Evolutionary conservation across 768 basidiomycete genomes (phyloP), one percentile per base, ranked within the genome.

Genomic region (Xanthoconium purpureum): DNA sequence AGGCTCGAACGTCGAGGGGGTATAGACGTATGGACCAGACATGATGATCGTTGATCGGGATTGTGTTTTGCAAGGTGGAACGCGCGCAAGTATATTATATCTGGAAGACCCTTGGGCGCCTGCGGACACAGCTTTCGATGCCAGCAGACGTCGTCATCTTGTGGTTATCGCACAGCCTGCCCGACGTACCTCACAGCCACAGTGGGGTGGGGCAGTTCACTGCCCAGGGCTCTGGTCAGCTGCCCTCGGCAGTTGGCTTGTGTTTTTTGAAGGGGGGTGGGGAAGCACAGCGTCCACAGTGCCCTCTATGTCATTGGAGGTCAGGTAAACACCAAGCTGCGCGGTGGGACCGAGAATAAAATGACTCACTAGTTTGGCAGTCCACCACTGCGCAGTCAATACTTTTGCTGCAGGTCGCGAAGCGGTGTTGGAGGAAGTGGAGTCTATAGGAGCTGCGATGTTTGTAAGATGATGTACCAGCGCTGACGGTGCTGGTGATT

Each of bases 1-100:
- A 24, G 72, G 66, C 53, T 68, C 64, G 55, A 70, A 75, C n/a
- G 72, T 52, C 7, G 64, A 24, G 3, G 79, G 78, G 2, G 69
- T 73, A 50, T 78, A 82, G 40, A 78, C 63, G 62, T 72, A 82
- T 54, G 80, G 78, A 29, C 50, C 66, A 49, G 77, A 72, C 76
- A 77, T 77, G 61, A 46, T 50, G 56, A 9, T 58, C 11, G 49
- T n/a, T 47, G 51, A 47, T 49, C n/a, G 24, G 38, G 17, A 20
- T 44, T 38, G n/a, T 9, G 54, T 33, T 40, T 24, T 36, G 54
- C 30, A 48, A 44, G 47, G 8, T 3, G 12, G 38, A 40, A 17
- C 32, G 13, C 4, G 33, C 2, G 20, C 12, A 14, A 3, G 2
- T 18, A 47, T 49, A 11, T 66, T 61, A 56, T 67, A 67, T 67